phyloP scores from a whole-genome alignment of 768 basidiomycete genomes.

The Tubosaeta sp. region DNA sequence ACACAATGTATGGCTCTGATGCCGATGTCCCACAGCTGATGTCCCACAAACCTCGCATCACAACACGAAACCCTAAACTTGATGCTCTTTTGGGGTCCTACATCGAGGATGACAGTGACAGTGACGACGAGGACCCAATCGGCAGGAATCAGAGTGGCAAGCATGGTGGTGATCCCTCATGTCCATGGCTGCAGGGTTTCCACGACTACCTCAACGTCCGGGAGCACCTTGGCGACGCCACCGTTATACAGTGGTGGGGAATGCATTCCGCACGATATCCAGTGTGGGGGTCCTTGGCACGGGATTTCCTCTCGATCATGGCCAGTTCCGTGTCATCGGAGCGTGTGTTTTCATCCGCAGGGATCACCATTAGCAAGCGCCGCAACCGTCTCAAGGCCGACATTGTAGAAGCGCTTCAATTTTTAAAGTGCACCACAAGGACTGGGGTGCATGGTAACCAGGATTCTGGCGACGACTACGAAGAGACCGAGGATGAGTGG shows the following conservation, averaged over 20 bases:
- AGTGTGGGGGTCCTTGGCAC: constrained; percentile 2
- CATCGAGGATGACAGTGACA: neutral
- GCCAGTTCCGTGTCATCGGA: constrained; percentile 2
- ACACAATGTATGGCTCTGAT: neutral
- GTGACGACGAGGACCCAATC: neutral
- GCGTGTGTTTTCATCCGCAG: neutral
- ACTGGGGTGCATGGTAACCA: neutral
- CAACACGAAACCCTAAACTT: constrained; percentile 4
- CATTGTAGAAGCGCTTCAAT: neutral
- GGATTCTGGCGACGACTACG: neutral
- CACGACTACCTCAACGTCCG: constrained; percentile 4
- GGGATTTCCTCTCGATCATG: constrained; percentile 6
- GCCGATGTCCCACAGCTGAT: neutral
- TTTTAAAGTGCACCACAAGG: neutral
- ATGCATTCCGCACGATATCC: neutral
- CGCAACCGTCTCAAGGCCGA: constrained; percentile 4
- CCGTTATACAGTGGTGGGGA: constrained; percentile 6
- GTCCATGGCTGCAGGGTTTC: constrained; percentile 5
- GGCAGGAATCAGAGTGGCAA: neutral
- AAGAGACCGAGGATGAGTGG: constrained; percentile 2
- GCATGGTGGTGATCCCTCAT: neutral
- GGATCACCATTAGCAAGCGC: constrained; percentile 7
- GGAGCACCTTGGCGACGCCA: neutral
- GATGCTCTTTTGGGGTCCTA: neutral
- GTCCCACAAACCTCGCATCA: neutral